Evolutionary conservation across 148 eudicot species (phyloP), one percentile per base, ranked within the genome.

Genomic region (Fagopyrum esculentum): DNA sequence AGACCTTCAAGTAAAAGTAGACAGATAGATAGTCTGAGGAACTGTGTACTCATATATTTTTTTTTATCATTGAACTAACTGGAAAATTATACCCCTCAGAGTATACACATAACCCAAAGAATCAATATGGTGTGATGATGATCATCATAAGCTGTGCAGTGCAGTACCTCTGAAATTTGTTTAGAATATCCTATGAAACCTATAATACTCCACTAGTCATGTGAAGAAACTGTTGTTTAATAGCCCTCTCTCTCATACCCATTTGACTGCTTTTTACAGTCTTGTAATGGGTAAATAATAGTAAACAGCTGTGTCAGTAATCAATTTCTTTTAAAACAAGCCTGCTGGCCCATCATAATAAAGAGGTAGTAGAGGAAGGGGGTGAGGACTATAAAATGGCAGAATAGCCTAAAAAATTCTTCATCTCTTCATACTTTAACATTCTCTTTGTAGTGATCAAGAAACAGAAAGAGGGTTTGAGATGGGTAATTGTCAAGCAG

Each of bases 401-500:
- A 35, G 46, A 66, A 9, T 66, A 5, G 71, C 71, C 71, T 8
- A 40, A 66, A 61, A 45, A 52, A 9, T 72, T 72, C 43, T 72
- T 48, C 56, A 72, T 72, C 74, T 72, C 57, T 17, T 45, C 40
- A 72, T 29, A 44, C 8, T 13, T 26, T 16, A 49, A 72, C 55
- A 19, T 26, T 71, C 17, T 19, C 13, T 46, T 71, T 45, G 50
- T n/a, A 71, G 1, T 40, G 26, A 11, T 30, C 22, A 45, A 71
- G 57, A 29, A 22, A 16, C 13, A 16, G 26, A 74, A 45, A 77
- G 56, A 81, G 70, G 55, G 10, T 51, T 51, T 11, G 55, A 56
- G 22, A 94, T 94, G 98, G 98, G 98, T 63, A 94, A 94, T 70
- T 94, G 98, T 78, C 98, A 94, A 84, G 97, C 98, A 50, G 79